These are phyloP conservation scores for Spirogloea muscicola DNA, from an alignment of 139 green algal species.

Conservation along the genomic window DNA sequence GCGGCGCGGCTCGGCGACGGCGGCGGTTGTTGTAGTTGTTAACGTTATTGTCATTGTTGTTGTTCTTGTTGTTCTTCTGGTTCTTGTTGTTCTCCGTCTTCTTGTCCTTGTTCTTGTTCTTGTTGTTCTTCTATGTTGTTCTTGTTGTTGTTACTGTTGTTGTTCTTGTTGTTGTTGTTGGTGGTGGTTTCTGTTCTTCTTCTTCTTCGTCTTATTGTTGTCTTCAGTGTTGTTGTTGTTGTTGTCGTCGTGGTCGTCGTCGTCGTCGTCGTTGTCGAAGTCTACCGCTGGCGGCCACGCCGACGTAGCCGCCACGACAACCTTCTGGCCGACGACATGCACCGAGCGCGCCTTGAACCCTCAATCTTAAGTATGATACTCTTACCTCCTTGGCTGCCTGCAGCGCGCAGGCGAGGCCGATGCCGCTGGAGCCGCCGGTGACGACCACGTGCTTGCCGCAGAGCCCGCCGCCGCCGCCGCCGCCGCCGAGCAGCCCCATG, in stretches of 20 bases:
- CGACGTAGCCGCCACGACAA: background rate
- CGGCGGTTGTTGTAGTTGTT: too few relatives aligned
- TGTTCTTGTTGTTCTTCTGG: background rate
- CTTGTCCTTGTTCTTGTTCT: background rate
- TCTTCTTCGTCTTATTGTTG: background rate
- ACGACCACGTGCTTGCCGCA: conserved; percentile 28
- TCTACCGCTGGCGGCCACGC: background rate
- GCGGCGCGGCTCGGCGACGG: too few relatives aligned
- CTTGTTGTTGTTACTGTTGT: conserved; percentile 1
- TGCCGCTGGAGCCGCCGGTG: conserved; percentile 27
- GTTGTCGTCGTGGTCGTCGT: background rate
- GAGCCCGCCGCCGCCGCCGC: too few relatives aligned
- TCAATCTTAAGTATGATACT: background rate
- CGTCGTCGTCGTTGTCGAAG: background rate
- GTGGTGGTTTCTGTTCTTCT: background rate
- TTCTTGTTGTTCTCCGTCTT: background rate
- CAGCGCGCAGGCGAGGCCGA: conserved; percentile 10
- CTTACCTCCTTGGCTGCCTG: background rate
- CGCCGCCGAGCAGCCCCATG: too few relatives aligned
- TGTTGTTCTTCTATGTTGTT: conserved; percentile 5
- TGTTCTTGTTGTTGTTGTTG: conserved; percentile 6
- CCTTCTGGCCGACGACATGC: background rate
- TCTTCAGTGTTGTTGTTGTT: background rate
- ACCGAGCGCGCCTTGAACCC: background rate
- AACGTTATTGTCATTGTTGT: too few relatives aligned